Conservation (phyloP, 768 basidiomycete genomes). For the Pleurotus sapidus region DNA sequence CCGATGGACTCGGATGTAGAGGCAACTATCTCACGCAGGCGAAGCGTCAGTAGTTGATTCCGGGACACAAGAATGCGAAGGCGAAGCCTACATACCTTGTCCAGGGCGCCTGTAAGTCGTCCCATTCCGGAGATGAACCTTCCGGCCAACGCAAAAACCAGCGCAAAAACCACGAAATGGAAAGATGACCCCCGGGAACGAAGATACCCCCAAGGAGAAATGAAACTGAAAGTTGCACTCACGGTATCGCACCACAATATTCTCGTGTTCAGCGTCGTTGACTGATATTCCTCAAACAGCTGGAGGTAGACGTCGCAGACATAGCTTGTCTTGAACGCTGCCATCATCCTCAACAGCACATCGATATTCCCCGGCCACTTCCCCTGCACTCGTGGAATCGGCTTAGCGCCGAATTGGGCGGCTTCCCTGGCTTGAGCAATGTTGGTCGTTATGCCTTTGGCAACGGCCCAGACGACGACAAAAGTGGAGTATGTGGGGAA, state of each 20-base stretch:
- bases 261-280: slow-evolving; percentile 65
- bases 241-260: slow-evolving; percentile 72
- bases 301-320: slow-evolving; percentile 61
- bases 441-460: slow-evolving; percentile 30
- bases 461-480: slow-evolving; percentile 36
- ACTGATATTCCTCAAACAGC: slow-evolving; percentile 67
- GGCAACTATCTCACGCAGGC: too few relatives aligned
- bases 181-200: neutral
- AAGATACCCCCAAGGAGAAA: neutral
- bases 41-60: too few relatives aligned
- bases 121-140: too few relatives aligned
- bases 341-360: slow-evolving; percentile 53
- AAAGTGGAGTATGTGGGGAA: slow-evolving; percentile 37
- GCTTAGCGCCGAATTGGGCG: slow-evolving; percentile 41
- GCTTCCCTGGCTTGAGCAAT: slow-evolving; percentile 41
- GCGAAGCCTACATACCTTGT: too few relatives aligned
- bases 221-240: slow-evolving; percentile 22
- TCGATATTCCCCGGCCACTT: slow-evolving; percentile 82
- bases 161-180: too few relatives aligned
- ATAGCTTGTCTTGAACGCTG: slow-evolving; percentile 57
- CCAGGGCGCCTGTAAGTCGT: too few relatives aligned
- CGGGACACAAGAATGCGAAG: too few relatives aligned
- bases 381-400: slow-evolving; percentile 57
- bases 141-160: too few relatives aligned
- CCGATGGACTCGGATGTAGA: too few relatives aligned